Evolutionary conservation across 129 eudicot genomes (phyloP).

Genomic region (Lactuca sativa): DNA sequence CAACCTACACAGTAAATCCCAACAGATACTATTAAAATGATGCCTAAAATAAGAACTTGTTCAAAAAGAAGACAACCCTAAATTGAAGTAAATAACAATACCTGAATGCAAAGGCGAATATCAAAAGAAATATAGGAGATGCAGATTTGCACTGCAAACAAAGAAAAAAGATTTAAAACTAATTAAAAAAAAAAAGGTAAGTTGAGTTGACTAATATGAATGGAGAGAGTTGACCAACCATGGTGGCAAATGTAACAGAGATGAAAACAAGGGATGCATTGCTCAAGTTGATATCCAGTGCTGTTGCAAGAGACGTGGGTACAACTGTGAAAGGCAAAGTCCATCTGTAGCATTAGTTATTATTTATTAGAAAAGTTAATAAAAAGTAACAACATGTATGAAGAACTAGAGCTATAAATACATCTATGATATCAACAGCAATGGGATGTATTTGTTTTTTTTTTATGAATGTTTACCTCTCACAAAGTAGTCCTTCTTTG

Average conservation of each 20-base stretch:
- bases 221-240: slow-evolving; percentile 60
- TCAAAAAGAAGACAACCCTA: not conserved
- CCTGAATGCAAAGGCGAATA: slow-evolving; percentile 99
- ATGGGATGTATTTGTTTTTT: not conserved
- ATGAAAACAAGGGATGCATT: slow-evolving; percentile 94
- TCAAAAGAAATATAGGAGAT: slow-evolving; percentile 88
- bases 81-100: slow-evolving; percentile 29
- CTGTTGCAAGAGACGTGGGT: slow-evolving; percentile 88
- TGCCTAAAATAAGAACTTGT: not conserved
- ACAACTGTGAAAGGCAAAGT: slow-evolving; percentile 96
- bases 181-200: not conserved
- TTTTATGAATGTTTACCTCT: slow-evolving; percentile 52
- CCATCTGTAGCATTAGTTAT: slow-evolving; percentile 97
- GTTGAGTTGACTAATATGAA: not conserved
- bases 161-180: slow-evolving; percentile 7
- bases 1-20: slow-evolving; percentile 54
- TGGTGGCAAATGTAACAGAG: slow-evolving; percentile 96
- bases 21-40: no score
- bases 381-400: slow-evolving; percentile 20
- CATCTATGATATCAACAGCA: slow-evolving; percentile 13
- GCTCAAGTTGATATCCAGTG: slow-evolving; percentile 97
- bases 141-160: slow-evolving; percentile 96
- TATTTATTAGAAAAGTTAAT: slow-evolving; percentile 75
- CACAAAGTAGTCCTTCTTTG: slow-evolving; percentile 81
- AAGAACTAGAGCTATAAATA: not conserved